A percentile compares a stretch with the other conserved stretches of the same genome.
These are phyloP conservation scores for Ophiostoma ips DNA, from an alignment of 2,329 filamentous ascomycete genomes.

Conservation along the genomic window DNA sequence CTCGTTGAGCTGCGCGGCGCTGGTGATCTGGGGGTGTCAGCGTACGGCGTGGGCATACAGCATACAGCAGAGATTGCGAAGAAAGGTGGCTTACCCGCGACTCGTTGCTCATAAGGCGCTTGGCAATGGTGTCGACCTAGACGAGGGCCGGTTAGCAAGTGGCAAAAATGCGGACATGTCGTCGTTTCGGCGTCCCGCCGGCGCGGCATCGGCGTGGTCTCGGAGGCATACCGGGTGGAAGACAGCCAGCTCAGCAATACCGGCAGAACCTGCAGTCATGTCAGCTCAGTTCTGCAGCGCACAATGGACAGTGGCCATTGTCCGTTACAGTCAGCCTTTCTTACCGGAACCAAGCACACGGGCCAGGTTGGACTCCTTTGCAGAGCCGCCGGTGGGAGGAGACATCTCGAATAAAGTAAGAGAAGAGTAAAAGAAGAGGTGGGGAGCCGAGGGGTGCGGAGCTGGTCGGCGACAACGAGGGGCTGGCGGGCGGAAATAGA, in stretches of 20 bases:
- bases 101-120: slow-evolving; percentile 98
- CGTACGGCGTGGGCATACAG: neutral
- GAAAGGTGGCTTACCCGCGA: slow-evolving; percentile 43
- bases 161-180: neutral
- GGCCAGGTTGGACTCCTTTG: slow-evolving; percentile 73
- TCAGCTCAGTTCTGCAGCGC: neutral
- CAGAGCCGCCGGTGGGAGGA: slow-evolving; percentile 40
- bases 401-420: slow-evolving; percentile 36
- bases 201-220: slow-evolving; percentile 8
- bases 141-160: slow-evolving; percentile 18
- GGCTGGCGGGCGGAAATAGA: neutral
- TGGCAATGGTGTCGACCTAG: slow-evolving; percentile 93
- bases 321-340: no score
- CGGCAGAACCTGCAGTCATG: slow-evolving; percentile 56
- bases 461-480: neutral
- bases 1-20: slow-evolving; percentile 56
- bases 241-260: slow-evolving; percentile 82
- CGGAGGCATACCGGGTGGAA: slow-evolving; percentile 64
- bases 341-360: slow-evolving; percentile 83
- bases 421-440: neutral
- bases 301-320: no score
- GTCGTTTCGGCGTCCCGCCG: neutral
- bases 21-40: slow-evolving; percentile 33
- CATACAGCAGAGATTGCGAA: neutral
- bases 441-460: neutral